Percentiles rank a stretch among this genome's conserved stretches.
phyloP scores from a whole-genome alignment of 768 basidiomycete species.

The Amanita exitialis region DNA sequence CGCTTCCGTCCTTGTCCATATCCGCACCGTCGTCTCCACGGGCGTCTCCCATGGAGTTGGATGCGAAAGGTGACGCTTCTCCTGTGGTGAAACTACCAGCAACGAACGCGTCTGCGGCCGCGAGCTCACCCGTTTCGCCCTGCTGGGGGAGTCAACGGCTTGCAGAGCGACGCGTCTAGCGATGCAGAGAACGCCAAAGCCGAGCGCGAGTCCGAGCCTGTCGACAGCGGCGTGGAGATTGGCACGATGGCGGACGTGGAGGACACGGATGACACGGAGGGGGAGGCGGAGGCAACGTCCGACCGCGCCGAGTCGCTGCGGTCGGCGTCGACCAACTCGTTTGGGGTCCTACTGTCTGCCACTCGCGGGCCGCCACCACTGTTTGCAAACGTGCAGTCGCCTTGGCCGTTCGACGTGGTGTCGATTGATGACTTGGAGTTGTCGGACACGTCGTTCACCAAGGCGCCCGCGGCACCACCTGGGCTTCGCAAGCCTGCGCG shows the following conservation, averaged over 20 bases:
- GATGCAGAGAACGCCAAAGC: not conserved
- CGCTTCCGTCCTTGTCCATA: not conserved
- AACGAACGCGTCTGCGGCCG: too few species aligned
- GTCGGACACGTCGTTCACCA: slow-evolving; percentile 66
- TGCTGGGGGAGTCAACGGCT: not conserved
- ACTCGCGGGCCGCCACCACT: slow-evolving; percentile 23
- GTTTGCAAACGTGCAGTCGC: slow-evolving; percentile 23
- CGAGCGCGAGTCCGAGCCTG: not conserved
- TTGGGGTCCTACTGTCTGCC: slow-evolving; percentile 30
- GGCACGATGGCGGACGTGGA: not conserved
- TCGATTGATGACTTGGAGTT: slow-evolving; percentile 74
- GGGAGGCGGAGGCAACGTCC: not conserved
- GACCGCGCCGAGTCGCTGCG: slow-evolving; percentile 27
- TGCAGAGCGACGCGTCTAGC: not conserved
- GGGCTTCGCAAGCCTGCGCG: slow-evolving; percentile 46
- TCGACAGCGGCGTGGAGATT: not conserved
- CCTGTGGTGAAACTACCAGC: too few species aligned
- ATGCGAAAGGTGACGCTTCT: too few species aligned
- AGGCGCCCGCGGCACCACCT: slow-evolving; percentile 31
- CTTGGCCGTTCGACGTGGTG: slow-evolving; percentile 61
- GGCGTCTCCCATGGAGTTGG: too few species aligned
- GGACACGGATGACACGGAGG: not conserved
- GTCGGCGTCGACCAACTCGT: slow-evolving; percentile 42
- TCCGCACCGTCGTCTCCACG: not conserved
- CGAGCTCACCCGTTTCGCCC: too few species aligned